Evolutionary conservation across 2,329 filamentous ascomycete species (phyloP).

Genomic region (Albophoma yamanashiensis): DNA sequence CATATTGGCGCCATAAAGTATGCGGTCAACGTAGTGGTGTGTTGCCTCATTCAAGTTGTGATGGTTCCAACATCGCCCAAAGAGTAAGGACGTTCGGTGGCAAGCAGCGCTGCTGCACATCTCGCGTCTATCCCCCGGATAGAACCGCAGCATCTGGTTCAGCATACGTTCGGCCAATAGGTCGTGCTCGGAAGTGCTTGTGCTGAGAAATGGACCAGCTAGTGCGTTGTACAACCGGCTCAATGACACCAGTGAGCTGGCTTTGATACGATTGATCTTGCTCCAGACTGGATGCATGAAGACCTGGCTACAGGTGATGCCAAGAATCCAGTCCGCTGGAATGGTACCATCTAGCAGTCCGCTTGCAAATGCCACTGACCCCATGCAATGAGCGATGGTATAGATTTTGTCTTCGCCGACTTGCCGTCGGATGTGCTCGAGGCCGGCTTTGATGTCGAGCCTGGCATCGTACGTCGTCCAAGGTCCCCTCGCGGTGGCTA

Average conservation of each 20-base stretch:
- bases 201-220: conserved; percentile 45
- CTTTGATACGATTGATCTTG: conserved; percentile 45
- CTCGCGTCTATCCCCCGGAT: conserved; percentile 42
- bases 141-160: conserved; percentile 47
- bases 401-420: conserved; percentile 34
- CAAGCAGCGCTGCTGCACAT: conserved; percentile 52
- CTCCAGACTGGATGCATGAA: conserved; percentile 54
- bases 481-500: conserved; percentile 35
- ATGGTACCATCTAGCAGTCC: conserved; percentile 54
- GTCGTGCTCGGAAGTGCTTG: conserved; percentile 31
- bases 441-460: conserved; percentile 45
- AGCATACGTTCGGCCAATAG: conserved; percentile 36
- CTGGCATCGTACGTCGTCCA: conserved; percentile 52
- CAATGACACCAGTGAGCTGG: conserved; percentile 34
- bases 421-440: conserved; percentile 38
- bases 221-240: conserved; percentile 36
- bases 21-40: conserved; percentile 48
- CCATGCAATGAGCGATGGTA: conserved; percentile 52
- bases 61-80: conserved; percentile 54
- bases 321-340: conserved; percentile 43
- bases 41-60: conserved; percentile 55
- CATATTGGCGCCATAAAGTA: conserved; percentile 55
- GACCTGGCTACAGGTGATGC: conserved; percentile 48
- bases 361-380: conserved; percentile 44
- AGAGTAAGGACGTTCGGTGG: conserved; percentile 48